Conservation (phyloP, 306 rosid genomes). For the Hippophae gyantsensis region DNA sequence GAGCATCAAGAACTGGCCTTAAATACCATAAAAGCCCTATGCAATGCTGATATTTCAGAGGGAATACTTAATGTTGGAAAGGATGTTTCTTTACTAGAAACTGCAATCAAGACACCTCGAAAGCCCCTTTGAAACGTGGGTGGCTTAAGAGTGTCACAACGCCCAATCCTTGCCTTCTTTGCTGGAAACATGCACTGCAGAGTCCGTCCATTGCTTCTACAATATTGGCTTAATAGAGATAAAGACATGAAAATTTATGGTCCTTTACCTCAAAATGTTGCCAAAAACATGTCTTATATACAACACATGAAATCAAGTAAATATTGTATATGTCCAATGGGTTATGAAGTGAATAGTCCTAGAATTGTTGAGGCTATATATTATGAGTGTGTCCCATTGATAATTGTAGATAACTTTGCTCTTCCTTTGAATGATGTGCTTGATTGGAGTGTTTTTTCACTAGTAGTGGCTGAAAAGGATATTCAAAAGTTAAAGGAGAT, state of each 20-base stretch:
- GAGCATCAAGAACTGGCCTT: conserved; percentile 56
- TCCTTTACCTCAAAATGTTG: conserved; percentile 53
- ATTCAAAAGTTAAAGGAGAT: conserved; percentile 80
- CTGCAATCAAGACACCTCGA: conserved; percentile 65
- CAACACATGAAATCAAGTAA: conserved; percentile 93
- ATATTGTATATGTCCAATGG: conserved; percentile 91
- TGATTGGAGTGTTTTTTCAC: conserved; percentile 77
- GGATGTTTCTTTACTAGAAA: conserved; percentile 94
- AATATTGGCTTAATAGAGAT: conserved; percentile 59
- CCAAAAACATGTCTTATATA: conserved; percentile 74
- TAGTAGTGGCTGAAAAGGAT: conserved; percentile 82
- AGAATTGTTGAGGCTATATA: conserved; percentile 90
- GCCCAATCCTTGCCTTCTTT: conserved; percentile 85
- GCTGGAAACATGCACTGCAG: conserved; percentile 98
- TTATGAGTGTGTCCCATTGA: conserved; percentile 91
- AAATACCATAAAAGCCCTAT: conserved; percentile 81
- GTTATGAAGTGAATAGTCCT: conserved; percentile 95
- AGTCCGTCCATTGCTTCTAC: conserved; percentile 79
- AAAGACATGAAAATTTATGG: conserved; percentile 85
- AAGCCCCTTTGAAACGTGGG: conserved; percentile 78
- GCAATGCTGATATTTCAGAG: conserved; percentile 88
- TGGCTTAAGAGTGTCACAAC: conserved; percentile 60
- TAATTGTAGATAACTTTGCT: conserved; percentile 82
- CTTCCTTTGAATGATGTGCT: conserved; percentile 80
- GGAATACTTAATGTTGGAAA: conserved; percentile 51